Conservation (phyloP, 148 eudicot species). For the Diospyros lotus region DNA sequence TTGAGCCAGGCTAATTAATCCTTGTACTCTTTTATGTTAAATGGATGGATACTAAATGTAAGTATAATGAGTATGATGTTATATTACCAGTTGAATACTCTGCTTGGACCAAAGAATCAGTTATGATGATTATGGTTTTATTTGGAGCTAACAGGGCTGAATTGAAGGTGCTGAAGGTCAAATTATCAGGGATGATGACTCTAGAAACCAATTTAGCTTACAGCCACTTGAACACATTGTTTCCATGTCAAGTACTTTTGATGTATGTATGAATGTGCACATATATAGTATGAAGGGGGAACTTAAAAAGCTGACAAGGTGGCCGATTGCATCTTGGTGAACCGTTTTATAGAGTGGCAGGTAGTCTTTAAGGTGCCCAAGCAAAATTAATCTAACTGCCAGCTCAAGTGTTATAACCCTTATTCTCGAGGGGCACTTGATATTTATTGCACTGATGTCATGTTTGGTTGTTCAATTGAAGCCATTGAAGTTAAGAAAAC, state of each 20-base stretch:
- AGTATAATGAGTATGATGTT: too few species aligned
- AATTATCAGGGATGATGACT: neutral
- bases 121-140: too few species aligned
- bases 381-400: neutral
- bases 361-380: neutral
- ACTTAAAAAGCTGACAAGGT: neutral
- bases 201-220: neutral
- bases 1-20: too few species aligned
- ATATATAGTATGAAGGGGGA: neutral
- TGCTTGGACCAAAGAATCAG: too few species aligned
- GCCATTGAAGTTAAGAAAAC: too few species aligned
- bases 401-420: neutral
- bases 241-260: neutral
- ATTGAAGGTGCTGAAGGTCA: too few species aligned
- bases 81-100: too few species aligned
- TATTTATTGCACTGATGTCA: neutral
- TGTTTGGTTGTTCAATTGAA: too few species aligned
- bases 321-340: neutral
- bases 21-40: too few species aligned
- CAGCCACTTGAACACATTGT: neutral
- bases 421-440: neutral
- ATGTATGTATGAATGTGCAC: neutral
- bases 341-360: neutral
- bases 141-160: too few species aligned
- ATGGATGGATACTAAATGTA: too few species aligned